phyloP scores from a whole-genome alignment of 257 asterid genomes.

The Fraxinus americana region DNA sequence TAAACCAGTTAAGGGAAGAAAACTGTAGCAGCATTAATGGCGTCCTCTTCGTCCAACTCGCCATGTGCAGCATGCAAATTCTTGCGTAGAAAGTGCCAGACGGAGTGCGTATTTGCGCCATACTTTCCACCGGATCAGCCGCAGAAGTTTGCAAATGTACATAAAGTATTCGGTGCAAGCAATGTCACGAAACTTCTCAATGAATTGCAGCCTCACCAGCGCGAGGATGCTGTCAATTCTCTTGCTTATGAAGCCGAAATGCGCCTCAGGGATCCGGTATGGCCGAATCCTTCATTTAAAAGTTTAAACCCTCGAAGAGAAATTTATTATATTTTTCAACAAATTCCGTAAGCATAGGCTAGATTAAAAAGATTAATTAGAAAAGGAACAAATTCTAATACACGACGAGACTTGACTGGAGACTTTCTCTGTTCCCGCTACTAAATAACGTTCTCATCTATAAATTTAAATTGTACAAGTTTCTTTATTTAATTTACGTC shows the following conservation, averaged over 20 bases:
- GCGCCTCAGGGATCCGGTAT: conserved; percentile 45
- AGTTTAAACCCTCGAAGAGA: not conserved
- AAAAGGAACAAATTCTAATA: too few relatives aligned
- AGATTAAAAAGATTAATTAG: too few relatives aligned
- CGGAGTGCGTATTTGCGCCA: conserved; percentile 46
- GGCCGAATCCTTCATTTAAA: not conserved
- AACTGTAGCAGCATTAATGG: conserved; percentile 33
- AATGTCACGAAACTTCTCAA: conserved; percentile 48
- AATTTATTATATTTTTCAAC: too few relatives aligned
- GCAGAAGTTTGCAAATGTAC: conserved; percentile 50
- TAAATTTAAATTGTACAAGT: too few relatives aligned
- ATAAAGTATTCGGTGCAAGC: conserved; percentile 54
- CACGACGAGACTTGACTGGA: too few relatives aligned
- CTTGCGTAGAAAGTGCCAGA: conserved; percentile 47
- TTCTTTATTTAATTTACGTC: not conserved
- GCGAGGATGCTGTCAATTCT: conserved; percentile 55
- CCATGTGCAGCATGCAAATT: conserved; percentile 67
- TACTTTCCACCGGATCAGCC: conserved; percentile 58
- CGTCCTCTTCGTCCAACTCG: conserved; percentile 48
- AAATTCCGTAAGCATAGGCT: too few relatives aligned
- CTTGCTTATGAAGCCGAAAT: conserved; percentile 58
- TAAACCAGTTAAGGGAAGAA: not conserved
- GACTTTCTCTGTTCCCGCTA: too few relatives aligned
- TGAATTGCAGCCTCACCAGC: conserved; percentile 47
- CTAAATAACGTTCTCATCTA: too few relatives aligned